Evolutionary conservation across 805 yeast species (phyloP), one percentile per base, ranked within the genome.

Genomic region (Isabelozyma pseudorhagii): DNA sequence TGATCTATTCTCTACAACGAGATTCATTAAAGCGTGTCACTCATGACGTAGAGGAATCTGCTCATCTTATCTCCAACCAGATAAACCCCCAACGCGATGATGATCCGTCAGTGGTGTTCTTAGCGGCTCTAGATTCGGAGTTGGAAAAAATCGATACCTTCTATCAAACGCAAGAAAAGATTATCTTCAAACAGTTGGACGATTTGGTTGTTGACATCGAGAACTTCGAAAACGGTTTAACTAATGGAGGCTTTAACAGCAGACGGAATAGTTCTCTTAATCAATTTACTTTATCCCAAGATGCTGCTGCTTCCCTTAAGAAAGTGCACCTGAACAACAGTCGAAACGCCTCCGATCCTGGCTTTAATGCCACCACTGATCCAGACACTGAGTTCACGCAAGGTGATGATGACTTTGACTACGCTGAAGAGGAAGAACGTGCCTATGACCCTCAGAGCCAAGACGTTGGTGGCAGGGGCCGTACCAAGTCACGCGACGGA

Each of bases 1-100:
- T 88, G 40, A 87, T 92, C 28, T 93, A 92, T 66, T 75, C 84
- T 14, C 75, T 93, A 44, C 97, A 94, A 62, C 78, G 92, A 60
- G 90, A 87, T 40, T 62, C 64, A 21, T 58, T 71, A 47, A 54
- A 68, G 40, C 53, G 56, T 17, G 47, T 54, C 57, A 39, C 58
- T 54, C 61, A 60, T 50, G 59, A 66, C 48, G 68, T 62, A 60
- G 60, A 67, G 57, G 67, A 62, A 45, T 31, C 44, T 45, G 67
- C 59, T 34, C 67, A 53, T 44, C 64, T 59, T 48, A 56, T 67
- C 8, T 56, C 65, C 53, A 55, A 67, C 54, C 69, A 68, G 50
- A 52, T 63, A 54, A 54, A 67, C 52, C 70, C 69, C 48, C 60
- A 67, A 25, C 58, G 66, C 6, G 61, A 53, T 4, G 63, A 67